These are phyloP conservation scores for Coffea canephora DNA, from an alignment of 257 asterid species.

Conservation along the genomic window DNA sequence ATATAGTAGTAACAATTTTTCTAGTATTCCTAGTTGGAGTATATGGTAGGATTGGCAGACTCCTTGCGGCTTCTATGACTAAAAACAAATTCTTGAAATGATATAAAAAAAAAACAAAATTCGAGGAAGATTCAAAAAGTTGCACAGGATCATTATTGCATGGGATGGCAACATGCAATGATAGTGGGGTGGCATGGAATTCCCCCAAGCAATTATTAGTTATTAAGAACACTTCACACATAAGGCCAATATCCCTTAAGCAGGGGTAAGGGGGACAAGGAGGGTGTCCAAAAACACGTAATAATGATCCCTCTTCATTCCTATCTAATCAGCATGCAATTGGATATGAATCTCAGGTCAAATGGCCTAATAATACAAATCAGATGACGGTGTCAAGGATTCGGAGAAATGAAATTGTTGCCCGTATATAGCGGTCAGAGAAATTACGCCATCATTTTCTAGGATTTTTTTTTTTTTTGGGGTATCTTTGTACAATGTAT, in stretches of 20 bases:
- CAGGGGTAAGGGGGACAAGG: neutral
- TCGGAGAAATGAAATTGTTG: neutral
- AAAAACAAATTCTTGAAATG: neutral
- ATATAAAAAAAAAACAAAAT: neutral
- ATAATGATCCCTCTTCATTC: neutral
- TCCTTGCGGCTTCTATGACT: neutral
- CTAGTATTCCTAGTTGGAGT: neutral
- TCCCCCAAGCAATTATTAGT: slow-evolving; percentile 9
- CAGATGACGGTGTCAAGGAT: neutral
- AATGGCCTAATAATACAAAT: neutral
- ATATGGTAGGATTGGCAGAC: neutral
- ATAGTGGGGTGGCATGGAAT: slow-evolving; percentile 5
- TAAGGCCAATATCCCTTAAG: neutral
- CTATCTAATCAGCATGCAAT: neutral
- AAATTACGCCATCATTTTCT: too few relatives aligned
- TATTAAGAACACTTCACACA: neutral
- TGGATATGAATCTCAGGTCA: neutral
- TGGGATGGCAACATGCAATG: neutral
- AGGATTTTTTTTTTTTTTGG: too few relatives aligned
- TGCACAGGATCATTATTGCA: slow-evolving; percentile 15
- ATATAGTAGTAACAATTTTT: too few relatives aligned
- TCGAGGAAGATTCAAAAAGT: slow-evolving; percentile 16
- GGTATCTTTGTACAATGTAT: too few relatives aligned
- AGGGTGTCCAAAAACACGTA: neutral
- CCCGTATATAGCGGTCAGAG: too few relatives aligned